A percentile compares a stretch with the other conserved stretches of the same genome.
These are phyloP conservation scores for Neonothopanus nambi DNA, from an alignment of 1,284 basidiomycete genomes.

Conservation along the genomic window DNA sequence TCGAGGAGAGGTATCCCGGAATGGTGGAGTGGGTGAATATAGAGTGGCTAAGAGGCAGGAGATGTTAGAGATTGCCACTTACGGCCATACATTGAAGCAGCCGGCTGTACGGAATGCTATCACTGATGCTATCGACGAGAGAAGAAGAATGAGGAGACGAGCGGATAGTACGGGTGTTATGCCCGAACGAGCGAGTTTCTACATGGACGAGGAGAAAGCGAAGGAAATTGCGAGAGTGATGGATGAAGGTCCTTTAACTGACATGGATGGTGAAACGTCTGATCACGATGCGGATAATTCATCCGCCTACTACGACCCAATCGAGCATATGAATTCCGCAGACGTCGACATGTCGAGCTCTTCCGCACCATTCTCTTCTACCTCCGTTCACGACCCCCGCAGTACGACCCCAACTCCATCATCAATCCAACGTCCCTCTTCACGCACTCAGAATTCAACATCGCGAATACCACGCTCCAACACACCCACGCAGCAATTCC, in stretches of 20 bases:
- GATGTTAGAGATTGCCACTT: slow-evolving; percentile 82
- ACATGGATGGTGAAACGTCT: slow-evolving; percentile 47
- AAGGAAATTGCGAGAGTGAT: slow-evolving; percentile 51
- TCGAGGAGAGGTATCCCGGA: slow-evolving; percentile 74
- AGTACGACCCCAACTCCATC: slow-evolving; percentile 27
- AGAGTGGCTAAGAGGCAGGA: slow-evolving; percentile 68
- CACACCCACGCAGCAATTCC: slow-evolving; percentile 31
- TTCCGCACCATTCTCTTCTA: slow-evolving; percentile 16
- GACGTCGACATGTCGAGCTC: slow-evolving; percentile 25
- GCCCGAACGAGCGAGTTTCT: slow-evolving; percentile 58
- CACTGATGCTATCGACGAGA: slow-evolving; percentile 26
- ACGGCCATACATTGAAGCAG: slow-evolving; percentile 55
- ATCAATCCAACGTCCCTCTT: slow-evolving; percentile 22
- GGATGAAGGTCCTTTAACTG: slow-evolving; percentile 70
- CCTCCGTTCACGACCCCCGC: slow-evolving; percentile 5
- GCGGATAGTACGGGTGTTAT: slow-evolving; percentile 49
- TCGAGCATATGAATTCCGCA: background rate
- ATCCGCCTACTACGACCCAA: slow-evolving; percentile 13
- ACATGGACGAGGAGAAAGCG: slow-evolving; percentile 61
- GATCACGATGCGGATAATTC: slow-evolving; percentile 24
- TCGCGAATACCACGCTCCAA: slow-evolving; percentile 24
- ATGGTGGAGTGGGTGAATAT: slow-evolving; percentile 78
- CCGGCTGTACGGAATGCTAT: slow-evolving; percentile 25
- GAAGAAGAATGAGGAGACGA: slow-evolving; percentile 37
- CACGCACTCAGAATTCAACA: slow-evolving; percentile 8